Conservation (phyloP, 75 land plant species). For the Chamaecyparis obtusa region DNA sequence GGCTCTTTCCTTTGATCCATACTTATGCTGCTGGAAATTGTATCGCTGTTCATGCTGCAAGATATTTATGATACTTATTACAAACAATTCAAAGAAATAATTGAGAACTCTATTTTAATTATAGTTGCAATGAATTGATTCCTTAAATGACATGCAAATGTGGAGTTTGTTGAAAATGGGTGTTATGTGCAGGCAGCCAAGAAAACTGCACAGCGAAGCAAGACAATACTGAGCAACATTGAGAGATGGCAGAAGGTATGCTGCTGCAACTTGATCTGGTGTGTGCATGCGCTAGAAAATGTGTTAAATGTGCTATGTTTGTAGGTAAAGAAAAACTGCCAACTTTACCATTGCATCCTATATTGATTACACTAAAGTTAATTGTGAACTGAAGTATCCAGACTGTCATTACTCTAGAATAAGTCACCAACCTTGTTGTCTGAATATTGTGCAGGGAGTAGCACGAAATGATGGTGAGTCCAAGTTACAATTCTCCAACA, state of each 20-base stretch:
- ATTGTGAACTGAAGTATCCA: not conserved
- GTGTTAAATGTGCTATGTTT: no score
- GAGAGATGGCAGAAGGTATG: slow-evolving; percentile 80
- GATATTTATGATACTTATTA: not conserved
- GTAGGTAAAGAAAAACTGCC: no score
- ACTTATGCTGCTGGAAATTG: not conserved
- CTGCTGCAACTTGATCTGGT: slow-evolving; percentile 1
- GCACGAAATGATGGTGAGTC: slow-evolving; percentile 64
- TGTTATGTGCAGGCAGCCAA: slow-evolving; percentile 55
- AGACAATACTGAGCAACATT: slow-evolving; percentile 49
- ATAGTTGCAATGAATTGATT: not conserved
- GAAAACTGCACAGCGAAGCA: slow-evolving; percentile 65
- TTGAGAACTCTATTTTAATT: not conserved
- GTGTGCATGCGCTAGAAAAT: no score
- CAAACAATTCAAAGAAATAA: not conserved
- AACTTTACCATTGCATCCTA: no score
- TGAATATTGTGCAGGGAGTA: slow-evolving; percentile 54
- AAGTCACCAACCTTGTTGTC: not conserved
- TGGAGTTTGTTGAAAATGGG: not conserved
- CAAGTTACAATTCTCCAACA: not conserved
- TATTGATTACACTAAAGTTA: not conserved
- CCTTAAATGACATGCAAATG: not conserved
- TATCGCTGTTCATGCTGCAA: not conserved
- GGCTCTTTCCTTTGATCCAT: not conserved
- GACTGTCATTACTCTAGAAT: not conserved